Evolutionary conservation across 805 yeast species (phyloP).

Genomic region (Wickerhamomyces chambardii): DNA sequence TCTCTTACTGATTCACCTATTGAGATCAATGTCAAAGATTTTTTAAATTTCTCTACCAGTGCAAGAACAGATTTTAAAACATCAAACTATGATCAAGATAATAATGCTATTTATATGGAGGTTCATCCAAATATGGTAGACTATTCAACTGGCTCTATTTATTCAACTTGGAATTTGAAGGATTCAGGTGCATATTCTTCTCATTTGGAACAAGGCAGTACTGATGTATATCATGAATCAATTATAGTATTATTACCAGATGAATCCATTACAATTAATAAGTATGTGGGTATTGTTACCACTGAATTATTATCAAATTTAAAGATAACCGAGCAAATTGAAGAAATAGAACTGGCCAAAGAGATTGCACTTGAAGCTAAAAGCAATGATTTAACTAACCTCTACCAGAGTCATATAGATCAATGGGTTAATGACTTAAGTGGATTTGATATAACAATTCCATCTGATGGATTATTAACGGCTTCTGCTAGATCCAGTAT

Average conservation of each 20-base stretch:
- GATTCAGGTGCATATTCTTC: conserved; percentile 3
- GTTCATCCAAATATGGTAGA: conserved; percentile 56
- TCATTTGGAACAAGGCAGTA: conserved; percentile 1
- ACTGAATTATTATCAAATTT: conserved; percentile 30
- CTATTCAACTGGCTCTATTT: conserved; percentile 48
- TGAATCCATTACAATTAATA: conserved; percentile 22
- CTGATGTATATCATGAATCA: conserved; percentile 3
- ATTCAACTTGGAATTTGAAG: conserved; percentile 30
- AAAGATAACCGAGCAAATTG: conserved; percentile 9
- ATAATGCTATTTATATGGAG: conserved; percentile 46
- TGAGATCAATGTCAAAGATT: conserved; percentile 31
- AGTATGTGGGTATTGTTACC: conserved; percentile 57
- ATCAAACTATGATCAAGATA: conserved; percentile 26
- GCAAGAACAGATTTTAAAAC: conserved; percentile 43
- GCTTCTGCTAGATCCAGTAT: conserved; percentile 63
- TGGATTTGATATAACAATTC: conserved; percentile 43
- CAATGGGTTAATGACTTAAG: conserved; percentile 49
- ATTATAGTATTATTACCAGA: neutral
- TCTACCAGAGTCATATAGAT: conserved; percentile 31
- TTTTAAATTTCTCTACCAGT: conserved; percentile 48
- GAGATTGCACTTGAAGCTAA: conserved; percentile 23
- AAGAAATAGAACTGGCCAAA: conserved; percentile 29
- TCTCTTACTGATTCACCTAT: conserved; percentile 24
- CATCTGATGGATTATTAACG: conserved; percentile 49
- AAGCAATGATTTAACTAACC: conserved; percentile 19